A percentile compares a stretch with the other conserved stretches of the same genome.
Evolutionary conservation across 176 grass and related monocot genomes (phyloP).

Genomic region (Aegilops speltoides): DNA sequence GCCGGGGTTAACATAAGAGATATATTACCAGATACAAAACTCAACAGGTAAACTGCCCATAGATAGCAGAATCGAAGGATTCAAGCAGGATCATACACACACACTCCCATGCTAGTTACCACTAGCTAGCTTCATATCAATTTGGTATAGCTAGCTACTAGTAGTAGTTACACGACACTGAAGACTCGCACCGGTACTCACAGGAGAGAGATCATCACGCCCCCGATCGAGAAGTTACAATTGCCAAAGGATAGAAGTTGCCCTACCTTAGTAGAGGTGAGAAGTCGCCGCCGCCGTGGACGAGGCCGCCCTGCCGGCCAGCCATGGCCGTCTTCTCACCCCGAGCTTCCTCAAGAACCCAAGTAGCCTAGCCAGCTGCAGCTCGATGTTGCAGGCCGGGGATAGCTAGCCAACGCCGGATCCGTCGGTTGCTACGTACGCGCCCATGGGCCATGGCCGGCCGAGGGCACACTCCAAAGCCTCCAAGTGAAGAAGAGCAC

Average conservation of each 20-base stretch:
- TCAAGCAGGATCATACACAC: not conserved
- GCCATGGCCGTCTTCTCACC: slow-evolving; percentile 19
- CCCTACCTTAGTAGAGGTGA: slow-evolving; percentile 58
- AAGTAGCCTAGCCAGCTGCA: not conserved
- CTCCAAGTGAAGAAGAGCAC: slow-evolving; percentile 20
- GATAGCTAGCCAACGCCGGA: not conserved
- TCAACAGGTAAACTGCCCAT: not conserved
- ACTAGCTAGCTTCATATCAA: not conserved
- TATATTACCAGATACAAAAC: not conserved
- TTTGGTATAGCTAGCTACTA: not conserved
- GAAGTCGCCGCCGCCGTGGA: not conserved
- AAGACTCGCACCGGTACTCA: not conserved
- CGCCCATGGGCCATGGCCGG: slow-evolving; percentile 27
- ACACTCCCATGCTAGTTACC: not conserved
- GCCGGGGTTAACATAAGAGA: not conserved
- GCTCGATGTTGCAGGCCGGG: not conserved
- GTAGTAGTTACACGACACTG: not conserved
- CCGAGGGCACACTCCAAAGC: slow-evolving; percentile 19
- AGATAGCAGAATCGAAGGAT: not conserved
- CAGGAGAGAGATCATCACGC: not conserved
- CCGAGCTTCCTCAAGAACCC: not conserved
- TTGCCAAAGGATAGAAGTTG: slow-evolving; percentile 91
- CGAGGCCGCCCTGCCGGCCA: not conserved
- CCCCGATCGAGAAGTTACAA: slow-evolving; percentile 7
- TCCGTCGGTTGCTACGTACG: not conserved